Evolutionary conservation across 371 early-diverging fungal genomes (phyloP), one percentile per base, ranked within the genome.

Genomic region (Mortierella polycephala): DNA sequence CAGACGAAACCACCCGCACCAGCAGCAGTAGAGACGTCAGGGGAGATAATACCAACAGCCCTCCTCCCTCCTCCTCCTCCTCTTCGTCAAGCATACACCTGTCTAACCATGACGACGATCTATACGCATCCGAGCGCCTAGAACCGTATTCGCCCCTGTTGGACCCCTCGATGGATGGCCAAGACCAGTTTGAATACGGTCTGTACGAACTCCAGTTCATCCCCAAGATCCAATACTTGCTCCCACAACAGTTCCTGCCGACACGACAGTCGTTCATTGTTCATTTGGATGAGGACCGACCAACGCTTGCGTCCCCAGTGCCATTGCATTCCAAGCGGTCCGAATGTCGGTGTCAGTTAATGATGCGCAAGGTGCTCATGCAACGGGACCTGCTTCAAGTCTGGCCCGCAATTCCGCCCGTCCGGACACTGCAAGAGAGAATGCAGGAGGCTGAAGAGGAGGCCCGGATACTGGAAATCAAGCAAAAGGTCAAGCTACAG

Each of bases 151-250:
- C 74, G 11, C 74, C 74, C 1, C 57, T 74, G 5, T 55, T 74
- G 53, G 74, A 74, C 53, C 60, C 74, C 16, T 55, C 64, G 9
- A 64, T 64, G n/a, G 74, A 74, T 21, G 74, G 69, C 0, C 74
- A 74, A 47, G 74, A 74, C 42, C 74, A 74, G 49, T 74, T 74
- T 39, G 74, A 74, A 30, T 74, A 74, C 41, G 74, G 74, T 9
- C 61, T 74, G 39, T 74, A 74, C 45, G 74, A 74, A 30, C 69
- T 74, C 12, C 68, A 64, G 61, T 74, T 55, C 30, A 74, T 74
- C 57, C 69, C 69, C 60, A 67, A 64, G 61, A 68, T 74, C 52
- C 69, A 74, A 18, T 44, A 68, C 18, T 61, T 74, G 11, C 46
- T 57, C 7, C 74, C 74, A 11, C 59, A 68, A 0, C 67, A 74